Evolutionary conservation across 2,329 filamentous ascomycete genomes (phyloP), one percentile per base, ranked within the genome.

Genomic region (Colletotrichum sp.): DNA sequence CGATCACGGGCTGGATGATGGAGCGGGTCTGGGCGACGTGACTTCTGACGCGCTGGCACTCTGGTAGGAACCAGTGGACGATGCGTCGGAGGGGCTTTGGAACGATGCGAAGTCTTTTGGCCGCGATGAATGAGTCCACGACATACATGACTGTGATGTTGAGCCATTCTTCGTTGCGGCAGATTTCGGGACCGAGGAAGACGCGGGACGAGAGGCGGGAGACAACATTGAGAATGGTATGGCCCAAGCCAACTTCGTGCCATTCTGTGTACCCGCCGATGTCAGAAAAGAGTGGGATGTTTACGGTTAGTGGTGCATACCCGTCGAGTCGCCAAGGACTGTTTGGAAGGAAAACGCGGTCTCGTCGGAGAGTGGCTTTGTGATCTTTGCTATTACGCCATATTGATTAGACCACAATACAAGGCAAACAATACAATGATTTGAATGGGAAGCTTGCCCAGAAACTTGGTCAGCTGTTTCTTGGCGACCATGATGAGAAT

Each of bases 391-490:
- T 52, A 13, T 52, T 7, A 4, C 2, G 36, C 4, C 36, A 5
- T 0, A 39, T 18, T 15, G 15, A 1, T 52, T 22, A 52, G 43
- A 48, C 43, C 10, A n/a, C 12, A 10, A 8, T 13, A 13, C 6
- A 25, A 52, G n/a, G 3, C 12, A 13, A 8, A 1, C 22, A 0
- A 8, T 52, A 4, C 6, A 22, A 25, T 13, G 2, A 13, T 5
- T 13, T 13, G 43, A 52, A 8, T 22, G 43, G n/a, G 1, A 22
- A 8, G 1, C 43, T 0, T 52, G 22, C 43, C 43, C 43, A 22
- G n/a, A 52, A 52, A 22, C 43, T 52, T 52, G 6, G 43, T 52
- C 4, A 52, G 43, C 12, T 52, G 43, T n/a, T 52, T 52, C n/a
- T 52, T 52, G 2, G 43, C 43, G 0, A 52, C 43, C 43, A 52